Base-by-base conservation (phyloP, 1,284 basidiomycete genomes). In the Heterobasidion occidentale region DNA sequence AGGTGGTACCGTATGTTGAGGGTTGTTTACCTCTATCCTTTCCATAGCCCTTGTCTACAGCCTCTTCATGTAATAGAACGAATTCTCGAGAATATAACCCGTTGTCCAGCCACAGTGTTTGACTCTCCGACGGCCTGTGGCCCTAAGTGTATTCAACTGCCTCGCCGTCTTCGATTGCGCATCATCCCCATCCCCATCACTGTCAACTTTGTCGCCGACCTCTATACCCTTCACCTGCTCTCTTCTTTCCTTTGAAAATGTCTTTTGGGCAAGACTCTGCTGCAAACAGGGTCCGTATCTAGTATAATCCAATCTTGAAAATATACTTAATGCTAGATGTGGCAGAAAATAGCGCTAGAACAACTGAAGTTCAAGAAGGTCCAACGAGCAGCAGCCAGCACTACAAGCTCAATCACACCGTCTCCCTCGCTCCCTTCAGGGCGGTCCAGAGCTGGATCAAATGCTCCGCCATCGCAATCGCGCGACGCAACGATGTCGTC, bases 331-430 rank as follows among this genome's bases (percentile, higher is more conserved):
- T n/a, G 11, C n/a, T 42, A 42, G n/a, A 42, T 42, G 11, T 42
- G 11, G 15, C 68, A 85, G 83, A 81, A 75, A 72, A 75, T 75
- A 65, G 77, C 79, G 52, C 70, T 86, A 58, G 80, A 84, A 60
- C 75, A 78, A 64, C 80, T 86, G 56, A 78, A 74, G 68, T 81
- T 83, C 67, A 79, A 73, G 70, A 84, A 82, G 64, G 61, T 61
- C 2, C 61, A 64, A 72, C 76, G 68, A 67, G 19, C 59, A 63
- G 17, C 59, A 56, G 8, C 62, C 68, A 63, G 56, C 62, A 63
- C 61, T 59, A 68, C 56, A 68, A 63, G 58, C 64, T 36, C 76
- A 46, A 52, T 61, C 15, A 56, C 60, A 17, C 56, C 63, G 15
- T 49, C 56, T 17, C 42, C 52, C 19, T 57, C 54, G 44, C 54